phyloP scores from a whole-genome alignment of 2,329 filamentous ascomycete genomes.

The Colletotrichum melonis region DNA sequence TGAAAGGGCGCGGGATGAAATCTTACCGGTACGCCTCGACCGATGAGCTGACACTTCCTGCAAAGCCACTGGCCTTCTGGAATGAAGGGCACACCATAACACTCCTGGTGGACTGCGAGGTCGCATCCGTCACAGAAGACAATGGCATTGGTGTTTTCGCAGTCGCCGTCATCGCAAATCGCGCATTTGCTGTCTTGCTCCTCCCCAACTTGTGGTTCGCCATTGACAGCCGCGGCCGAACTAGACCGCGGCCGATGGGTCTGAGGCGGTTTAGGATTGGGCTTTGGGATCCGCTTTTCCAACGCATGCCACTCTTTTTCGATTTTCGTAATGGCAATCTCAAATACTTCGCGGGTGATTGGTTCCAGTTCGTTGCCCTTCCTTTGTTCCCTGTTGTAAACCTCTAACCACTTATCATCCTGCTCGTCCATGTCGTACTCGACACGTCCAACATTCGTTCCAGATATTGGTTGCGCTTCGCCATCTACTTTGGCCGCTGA shows the following conservation, averaged over 20 bases:
- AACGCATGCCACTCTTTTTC: constrained; percentile 98
- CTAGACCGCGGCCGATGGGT: constrained; percentile 93
- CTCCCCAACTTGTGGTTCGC: constrained; percentile 87
- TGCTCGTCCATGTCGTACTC: constrained; percentile 99
- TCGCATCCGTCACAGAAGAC: constrained; percentile 99
- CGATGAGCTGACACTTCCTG: constrained; percentile 95
- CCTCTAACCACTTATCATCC: constrained; percentile 94
- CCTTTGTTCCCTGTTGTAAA: constrained; percentile 78
- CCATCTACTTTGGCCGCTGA: constrained; percentile 64
- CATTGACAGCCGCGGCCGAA: constrained; percentile 94
- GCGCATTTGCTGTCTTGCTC: constrained; percentile 98
- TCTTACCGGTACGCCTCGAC: constrained; percentile 84
- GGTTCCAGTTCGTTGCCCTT: constrained; percentile 79
- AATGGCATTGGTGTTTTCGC: constrained; percentile 98
- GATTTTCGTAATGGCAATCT: constrained; percentile 98
- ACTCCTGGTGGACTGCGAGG: constrained; percentile 97
- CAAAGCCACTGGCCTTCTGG: constrained; percentile 99
- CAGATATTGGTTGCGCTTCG: constrained; percentile 60
- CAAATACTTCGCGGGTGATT: constrained; percentile 93
- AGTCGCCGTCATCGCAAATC: constrained; percentile 99
- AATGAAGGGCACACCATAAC: constrained; percentile 98
- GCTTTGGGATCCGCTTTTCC: constrained; percentile 96
- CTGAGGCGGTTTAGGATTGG: constrained; percentile 94
- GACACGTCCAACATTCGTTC: constrained; percentile 77
- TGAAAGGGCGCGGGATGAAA: constrained; percentile 30